Evolutionary conservation across 1,284 basidiomycete species (phyloP).

Genomic region (Schizophyllum amplum): DNA sequence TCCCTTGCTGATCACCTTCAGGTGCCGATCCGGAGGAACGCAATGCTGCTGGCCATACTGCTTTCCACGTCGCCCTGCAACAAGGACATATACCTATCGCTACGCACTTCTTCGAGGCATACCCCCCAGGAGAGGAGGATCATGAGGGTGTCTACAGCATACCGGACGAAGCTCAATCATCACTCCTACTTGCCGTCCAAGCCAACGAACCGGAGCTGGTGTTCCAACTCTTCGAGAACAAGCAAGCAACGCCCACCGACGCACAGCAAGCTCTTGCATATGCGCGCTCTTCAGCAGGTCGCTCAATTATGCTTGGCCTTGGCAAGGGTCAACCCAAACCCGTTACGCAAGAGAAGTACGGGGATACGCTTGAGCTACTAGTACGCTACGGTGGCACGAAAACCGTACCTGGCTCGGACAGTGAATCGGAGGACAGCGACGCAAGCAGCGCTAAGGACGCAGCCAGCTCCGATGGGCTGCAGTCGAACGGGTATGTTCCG

Average conservation of each 20-base stretch:
- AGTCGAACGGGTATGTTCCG: neutral
- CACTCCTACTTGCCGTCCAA: conserved; percentile 45
- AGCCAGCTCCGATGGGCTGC: neutral
- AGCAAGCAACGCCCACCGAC: conserved; percentile 29
- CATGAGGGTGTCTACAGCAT: conserved; percentile 36
- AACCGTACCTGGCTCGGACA: conserved; percentile 12
- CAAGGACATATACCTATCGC: conserved; percentile 41
- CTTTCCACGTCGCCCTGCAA: conserved; percentile 59
- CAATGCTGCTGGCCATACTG: conserved; percentile 45
- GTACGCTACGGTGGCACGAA: conserved; percentile 45
- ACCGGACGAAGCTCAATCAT: conserved; percentile 14
- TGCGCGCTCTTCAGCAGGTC: conserved; percentile 31
- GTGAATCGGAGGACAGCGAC: neutral
- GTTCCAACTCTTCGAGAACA: conserved; percentile 50
- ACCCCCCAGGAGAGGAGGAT: conserved; percentile 45
- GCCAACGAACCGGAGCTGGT: conserved; percentile 53
- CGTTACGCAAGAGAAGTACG: conserved; percentile 24
- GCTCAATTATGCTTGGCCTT: neutral
- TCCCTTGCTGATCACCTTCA: conserved; percentile 23
- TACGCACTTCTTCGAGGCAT: conserved; percentile 48
- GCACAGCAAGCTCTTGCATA: conserved; percentile 30
- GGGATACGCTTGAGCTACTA: conserved; percentile 48
- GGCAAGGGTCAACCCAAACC: neutral
- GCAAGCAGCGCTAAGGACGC: neutral
- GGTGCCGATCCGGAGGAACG: conserved; percentile 66